Conservation (phyloP, 2,329 filamentous ascomycete genomes). For the Dactylellina cionopaga region DNA sequence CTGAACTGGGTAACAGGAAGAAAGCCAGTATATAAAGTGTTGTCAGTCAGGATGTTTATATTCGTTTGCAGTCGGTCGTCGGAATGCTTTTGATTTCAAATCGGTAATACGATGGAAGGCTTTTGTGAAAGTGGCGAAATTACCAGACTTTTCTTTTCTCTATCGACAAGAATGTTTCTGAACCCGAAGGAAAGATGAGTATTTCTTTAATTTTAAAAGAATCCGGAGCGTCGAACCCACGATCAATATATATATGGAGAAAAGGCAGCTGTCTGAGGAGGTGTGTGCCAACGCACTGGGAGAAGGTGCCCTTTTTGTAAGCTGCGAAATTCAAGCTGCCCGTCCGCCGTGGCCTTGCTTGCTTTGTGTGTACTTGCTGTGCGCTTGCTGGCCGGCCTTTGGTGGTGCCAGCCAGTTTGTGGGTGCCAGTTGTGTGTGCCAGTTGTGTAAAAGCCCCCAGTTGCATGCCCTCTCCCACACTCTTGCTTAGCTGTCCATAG, state of each 20-base stretch:
- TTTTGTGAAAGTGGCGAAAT: constrained; percentile 43
- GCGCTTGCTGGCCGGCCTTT: constrained; percentile 8
- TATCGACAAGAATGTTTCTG: constrained; percentile 52
- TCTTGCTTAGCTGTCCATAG: constrained; percentile 52
- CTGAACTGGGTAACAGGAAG: constrained; percentile 9
- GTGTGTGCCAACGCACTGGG: constrained; percentile 43
- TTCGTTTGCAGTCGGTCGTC: constrained; percentile 50
- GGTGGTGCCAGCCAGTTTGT: neutral
- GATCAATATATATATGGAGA: constrained; percentile 39
- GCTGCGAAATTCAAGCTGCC: constrained; percentile 22
- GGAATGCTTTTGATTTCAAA: constrained; percentile 53
- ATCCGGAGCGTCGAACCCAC: constrained; percentile 24
- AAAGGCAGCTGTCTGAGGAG: constrained; percentile 30
- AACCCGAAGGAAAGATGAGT: constrained; percentile 25
- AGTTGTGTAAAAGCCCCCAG: constrained; percentile 17
- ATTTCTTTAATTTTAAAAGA: constrained; percentile 21
- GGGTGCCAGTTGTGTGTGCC: constrained; percentile 8
- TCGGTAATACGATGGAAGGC: constrained; percentile 47
- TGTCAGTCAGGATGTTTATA: constrained; percentile 29
- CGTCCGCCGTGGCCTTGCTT: too few relatives aligned
- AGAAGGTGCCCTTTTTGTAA: constrained; percentile 52
- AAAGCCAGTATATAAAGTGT: constrained; percentile 7
- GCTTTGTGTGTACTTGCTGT: constrained; percentile 7
- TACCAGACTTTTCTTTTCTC: constrained; percentile 45
- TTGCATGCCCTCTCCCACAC: constrained; percentile 12